These are phyloP conservation scores for Cylindrotheca fusiformis DNA, from an alignment of 108 stramenopile genomes.

Conservation along the genomic window DNA sequence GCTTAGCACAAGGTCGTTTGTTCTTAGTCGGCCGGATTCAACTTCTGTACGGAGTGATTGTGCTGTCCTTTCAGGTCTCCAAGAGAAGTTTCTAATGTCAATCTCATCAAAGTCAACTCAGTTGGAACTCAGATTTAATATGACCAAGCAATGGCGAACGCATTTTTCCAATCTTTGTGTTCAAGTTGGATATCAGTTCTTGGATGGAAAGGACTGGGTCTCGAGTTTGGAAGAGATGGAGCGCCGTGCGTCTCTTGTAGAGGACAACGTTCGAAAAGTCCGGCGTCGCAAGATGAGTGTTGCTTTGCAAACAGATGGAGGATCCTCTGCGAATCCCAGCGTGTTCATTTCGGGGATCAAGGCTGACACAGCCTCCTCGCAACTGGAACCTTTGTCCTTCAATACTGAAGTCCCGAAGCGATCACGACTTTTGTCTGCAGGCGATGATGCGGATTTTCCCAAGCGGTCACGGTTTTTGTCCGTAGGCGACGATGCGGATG, in stretches of 20 bases:
- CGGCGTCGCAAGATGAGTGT: conserved; percentile 62
- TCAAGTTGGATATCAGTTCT: conserved; percentile 55
- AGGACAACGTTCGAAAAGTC: conserved; percentile 47
- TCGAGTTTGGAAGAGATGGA: conserved; percentile 64
- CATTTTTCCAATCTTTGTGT: conserved; percentile 75
- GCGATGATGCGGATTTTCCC: conserved; percentile 7
- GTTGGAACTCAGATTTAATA: conserved; percentile 61
- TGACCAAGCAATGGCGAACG: conserved; percentile 68
- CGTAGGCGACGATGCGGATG: neutral
- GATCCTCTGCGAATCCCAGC: conserved; percentile 23
- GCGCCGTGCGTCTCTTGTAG: conserved; percentile 31
- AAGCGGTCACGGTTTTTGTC: neutral
- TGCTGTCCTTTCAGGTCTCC: conserved; percentile 42
- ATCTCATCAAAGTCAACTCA: conserved; percentile 52
- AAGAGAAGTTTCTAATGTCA: conserved; percentile 66
- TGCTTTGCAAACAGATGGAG: conserved; percentile 42
- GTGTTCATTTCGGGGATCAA: conserved; percentile 37
- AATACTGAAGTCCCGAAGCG: neutral
- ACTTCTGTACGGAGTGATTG: conserved; percentile 5
- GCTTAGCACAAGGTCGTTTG: conserved; percentile 60
- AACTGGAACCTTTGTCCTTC: conserved; percentile 4
- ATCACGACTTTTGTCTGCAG: neutral
- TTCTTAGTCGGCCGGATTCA: conserved; percentile 13
- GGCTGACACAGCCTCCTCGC: conserved; percentile 19
- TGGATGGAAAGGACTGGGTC: conserved; percentile 67